Percentiles rank a stretch among this genome's conserved stretches.
These are phyloP conservation scores for Sugiyamaella pinicola DNA, from an alignment of 1,139 yeast species.

Conservation along the genomic window DNA sequence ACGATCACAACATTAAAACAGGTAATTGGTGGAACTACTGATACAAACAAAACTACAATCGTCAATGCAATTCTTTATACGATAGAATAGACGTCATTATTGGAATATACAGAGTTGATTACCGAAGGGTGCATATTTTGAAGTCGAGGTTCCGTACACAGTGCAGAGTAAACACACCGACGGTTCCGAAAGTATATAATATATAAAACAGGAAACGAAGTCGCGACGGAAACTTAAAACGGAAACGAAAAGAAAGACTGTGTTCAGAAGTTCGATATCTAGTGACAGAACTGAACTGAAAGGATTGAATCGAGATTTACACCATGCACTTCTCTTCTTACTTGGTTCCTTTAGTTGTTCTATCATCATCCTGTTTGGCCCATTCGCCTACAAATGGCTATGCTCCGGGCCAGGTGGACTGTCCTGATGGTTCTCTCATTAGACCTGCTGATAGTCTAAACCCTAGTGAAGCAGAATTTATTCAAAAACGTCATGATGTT, in stretches of 20 bases:
- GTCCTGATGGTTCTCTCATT: conserved; percentile 33
- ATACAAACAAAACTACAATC: too few species aligned
- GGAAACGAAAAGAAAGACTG: too few species aligned
- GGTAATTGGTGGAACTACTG: too few species aligned
- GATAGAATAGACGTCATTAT: too few species aligned
- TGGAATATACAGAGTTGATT: too few species aligned
- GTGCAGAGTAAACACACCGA: not conserved
- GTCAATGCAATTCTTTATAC: too few species aligned
- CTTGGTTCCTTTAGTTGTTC: not conserved
- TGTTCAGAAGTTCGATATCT: too few species aligned
- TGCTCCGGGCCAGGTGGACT: conserved; percentile 35
- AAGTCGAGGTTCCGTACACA: too few species aligned
- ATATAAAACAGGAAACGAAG: not conserved
- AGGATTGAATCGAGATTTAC: not conserved
- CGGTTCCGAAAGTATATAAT: not conserved
- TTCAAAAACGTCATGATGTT: conserved; percentile 49
- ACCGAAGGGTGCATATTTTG: not conserved
- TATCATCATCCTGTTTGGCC: conserved; percentile 19
- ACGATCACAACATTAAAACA: too few species aligned
- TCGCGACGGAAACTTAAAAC: too few species aligned
- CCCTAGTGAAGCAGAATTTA: conserved; percentile 32
- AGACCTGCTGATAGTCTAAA: conserved; percentile 32
- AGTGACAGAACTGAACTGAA: not conserved
- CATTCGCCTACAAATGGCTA: conserved; percentile 34
- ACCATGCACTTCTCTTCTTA: not conserved